Evolutionary conservation across 129 eudicot genomes (phyloP).

Genomic region (Kitagawia praeruptora): DNA sequence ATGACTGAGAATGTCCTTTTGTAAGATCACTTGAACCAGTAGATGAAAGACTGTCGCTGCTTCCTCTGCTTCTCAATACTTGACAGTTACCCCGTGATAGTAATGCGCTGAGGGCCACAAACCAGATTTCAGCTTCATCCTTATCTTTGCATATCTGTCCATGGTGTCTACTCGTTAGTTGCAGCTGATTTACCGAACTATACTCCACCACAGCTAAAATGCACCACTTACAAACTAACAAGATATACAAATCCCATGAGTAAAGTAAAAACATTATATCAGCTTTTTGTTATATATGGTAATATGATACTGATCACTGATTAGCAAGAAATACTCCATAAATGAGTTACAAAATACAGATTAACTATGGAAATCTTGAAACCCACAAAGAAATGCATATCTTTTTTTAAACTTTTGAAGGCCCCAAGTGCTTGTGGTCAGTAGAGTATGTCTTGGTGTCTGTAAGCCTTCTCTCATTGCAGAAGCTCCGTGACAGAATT

Average conservation of each 20-base stretch:
- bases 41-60: conserved; percentile 21
- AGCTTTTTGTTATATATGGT: neutral
- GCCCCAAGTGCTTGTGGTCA: neutral
- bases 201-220: neutral
- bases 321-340: neutral
- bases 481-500: neutral
- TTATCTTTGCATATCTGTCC: conserved; percentile 69
- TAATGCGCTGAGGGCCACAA: conserved; percentile 44
- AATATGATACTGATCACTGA: neutral
- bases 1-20: conserved; percentile 28
- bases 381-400: neutral
- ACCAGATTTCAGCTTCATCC: conserved; percentile 72
- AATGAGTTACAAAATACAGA: neutral
- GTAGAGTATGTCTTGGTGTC: neutral
- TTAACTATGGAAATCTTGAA: neutral
- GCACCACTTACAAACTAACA: neutral
- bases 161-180: conserved; percentile 13
- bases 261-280: neutral
- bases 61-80: conserved; percentile 24
- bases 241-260: neutral
- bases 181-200: neutral
- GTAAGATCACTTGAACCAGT: conserved; percentile 34
- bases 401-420: neutral
- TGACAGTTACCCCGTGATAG: conserved; percentile 31
- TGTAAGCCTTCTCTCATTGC: neutral